These are phyloP conservation scores for Mycena alexandri DNA, from an alignment of 768 basidiomycete species.

Conservation along the genomic window DNA sequence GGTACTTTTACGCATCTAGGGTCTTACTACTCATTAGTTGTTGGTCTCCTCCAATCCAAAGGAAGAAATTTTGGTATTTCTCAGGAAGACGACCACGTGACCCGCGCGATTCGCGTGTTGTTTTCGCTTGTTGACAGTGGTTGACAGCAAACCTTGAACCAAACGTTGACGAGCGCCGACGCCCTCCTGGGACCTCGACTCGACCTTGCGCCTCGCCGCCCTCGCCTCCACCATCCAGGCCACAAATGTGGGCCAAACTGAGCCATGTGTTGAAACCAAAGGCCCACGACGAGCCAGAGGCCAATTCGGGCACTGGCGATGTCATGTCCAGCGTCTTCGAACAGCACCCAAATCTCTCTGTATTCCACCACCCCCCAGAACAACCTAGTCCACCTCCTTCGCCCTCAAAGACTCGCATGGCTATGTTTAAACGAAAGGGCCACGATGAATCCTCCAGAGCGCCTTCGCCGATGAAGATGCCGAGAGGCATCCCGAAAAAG, in stretches of 20 bases:
- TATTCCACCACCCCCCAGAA: slow-evolving; percentile 60
- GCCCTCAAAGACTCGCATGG: slow-evolving; percentile 61
- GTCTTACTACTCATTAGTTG: too few species aligned
- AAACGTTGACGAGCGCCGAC: background rate
- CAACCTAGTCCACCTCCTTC: slow-evolving; percentile 60
- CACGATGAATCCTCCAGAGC: slow-evolving; percentile 52
- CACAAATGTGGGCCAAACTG: slow-evolving; percentile 40
- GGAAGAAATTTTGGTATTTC: too few species aligned
- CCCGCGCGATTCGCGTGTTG: too few species aligned
- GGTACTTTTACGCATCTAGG: too few species aligned
- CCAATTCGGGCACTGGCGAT: slow-evolving; percentile 47
- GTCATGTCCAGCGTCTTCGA: slow-evolving; percentile 67
- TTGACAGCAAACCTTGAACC: too few species aligned
- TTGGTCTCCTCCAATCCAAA: too few species aligned
- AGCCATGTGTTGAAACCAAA: slow-evolving; percentile 35
- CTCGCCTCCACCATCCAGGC: background rate
- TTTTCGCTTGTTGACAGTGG: too few species aligned
- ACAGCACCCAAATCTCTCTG: slow-evolving; percentile 72
- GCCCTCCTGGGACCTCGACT: background rate
- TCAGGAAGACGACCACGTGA: too few species aligned
- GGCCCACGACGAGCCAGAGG: slow-evolving; percentile 20
- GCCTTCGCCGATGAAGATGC: slow-evolving; percentile 52
- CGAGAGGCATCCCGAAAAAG: slow-evolving; percentile 62
- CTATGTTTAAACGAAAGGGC: slow-evolving; percentile 67
- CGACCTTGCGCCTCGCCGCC: background rate